A percentile compares a stretch with the other conserved stretches of the same genome.
phyloP scores from a whole-genome alignment of 1,284 basidiomycete genomes.

The Schizophyllum amplum region DNA sequence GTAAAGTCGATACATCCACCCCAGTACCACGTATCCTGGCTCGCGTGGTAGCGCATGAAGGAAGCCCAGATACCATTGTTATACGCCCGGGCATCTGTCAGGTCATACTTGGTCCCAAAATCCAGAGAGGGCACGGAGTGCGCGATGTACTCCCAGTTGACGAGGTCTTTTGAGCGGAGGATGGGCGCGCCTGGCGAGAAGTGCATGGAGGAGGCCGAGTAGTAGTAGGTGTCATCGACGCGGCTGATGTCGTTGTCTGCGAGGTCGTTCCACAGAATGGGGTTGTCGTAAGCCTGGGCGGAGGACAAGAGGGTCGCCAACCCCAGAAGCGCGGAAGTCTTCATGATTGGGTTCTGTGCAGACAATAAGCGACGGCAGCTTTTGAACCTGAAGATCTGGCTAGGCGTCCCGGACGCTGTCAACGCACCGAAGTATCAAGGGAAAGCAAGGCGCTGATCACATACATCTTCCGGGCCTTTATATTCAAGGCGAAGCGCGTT shows the following conservation, averaged over 20 bases:
- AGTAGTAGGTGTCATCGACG: slow-evolving; percentile 17
- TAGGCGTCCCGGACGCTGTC: too few species aligned
- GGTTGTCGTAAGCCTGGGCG: slow-evolving; percentile 12
- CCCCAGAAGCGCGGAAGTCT: not conserved
- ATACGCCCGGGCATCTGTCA: slow-evolving; percentile 16
- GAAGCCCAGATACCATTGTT: slow-evolving; percentile 20
- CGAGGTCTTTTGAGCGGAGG: slow-evolving; percentile 18
- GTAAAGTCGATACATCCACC: slow-evolving; percentile 17
- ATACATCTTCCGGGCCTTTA: too few species aligned
- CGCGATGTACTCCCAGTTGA: slow-evolving; percentile 21
- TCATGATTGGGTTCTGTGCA: too few species aligned
- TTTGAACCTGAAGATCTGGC: too few species aligned
- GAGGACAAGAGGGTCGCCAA: not conserved
- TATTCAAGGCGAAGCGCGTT: too few species aligned
- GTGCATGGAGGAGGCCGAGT: slow-evolving; percentile 19
- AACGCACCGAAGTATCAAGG: too few species aligned
- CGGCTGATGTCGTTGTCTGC: slow-evolving; percentile 18
- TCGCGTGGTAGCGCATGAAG: slow-evolving; percentile 14
- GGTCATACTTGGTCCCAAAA: slow-evolving; percentile 13
- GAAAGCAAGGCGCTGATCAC: too few species aligned
- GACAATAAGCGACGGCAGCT: too few species aligned
- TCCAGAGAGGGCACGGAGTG: slow-evolving; percentile 19
- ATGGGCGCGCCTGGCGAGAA: slow-evolving; percentile 20
- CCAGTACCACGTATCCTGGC: slow-evolving; percentile 18
- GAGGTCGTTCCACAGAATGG: slow-evolving; percentile 17